phyloP scores from a whole-genome alignment of 163 green algal genomes.

The Prototheca cutis region DNA sequence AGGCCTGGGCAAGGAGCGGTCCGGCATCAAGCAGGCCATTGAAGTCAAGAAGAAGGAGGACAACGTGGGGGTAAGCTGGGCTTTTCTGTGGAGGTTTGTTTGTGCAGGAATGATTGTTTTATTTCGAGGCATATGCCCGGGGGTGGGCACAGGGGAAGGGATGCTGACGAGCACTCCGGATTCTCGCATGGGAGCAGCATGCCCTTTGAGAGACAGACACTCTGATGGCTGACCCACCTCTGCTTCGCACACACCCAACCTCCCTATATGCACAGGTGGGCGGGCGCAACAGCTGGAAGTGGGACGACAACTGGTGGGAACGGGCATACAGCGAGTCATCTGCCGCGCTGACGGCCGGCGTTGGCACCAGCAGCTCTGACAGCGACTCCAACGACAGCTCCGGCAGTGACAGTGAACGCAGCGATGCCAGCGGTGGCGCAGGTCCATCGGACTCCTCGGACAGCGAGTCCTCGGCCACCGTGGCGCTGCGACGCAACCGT shows the following conservation, averaged over 20 bases:
- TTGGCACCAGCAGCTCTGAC: too few relatives aligned
- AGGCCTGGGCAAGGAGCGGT: conserved; percentile 54
- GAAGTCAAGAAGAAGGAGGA: conserved; percentile 81
- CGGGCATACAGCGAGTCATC: conserved; percentile 11
- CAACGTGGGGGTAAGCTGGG: conserved; percentile 39
- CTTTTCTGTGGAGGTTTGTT: too few relatives aligned
- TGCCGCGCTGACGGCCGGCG: neutral
- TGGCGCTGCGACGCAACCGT: conserved; percentile 26
- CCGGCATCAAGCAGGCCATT: conserved; percentile 63
- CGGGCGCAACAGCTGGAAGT: conserved; percentile 38
- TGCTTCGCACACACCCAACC: too few relatives aligned
- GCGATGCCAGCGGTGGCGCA: neutral
- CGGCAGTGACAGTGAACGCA: conserved; percentile 1
- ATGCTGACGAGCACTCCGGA: too few relatives aligned
- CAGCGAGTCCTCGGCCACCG: too few relatives aligned
- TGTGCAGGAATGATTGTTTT: too few relatives aligned
- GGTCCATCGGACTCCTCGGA: conserved; percentile 7
- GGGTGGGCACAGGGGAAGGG: too few relatives aligned
- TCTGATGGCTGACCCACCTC: too few relatives aligned
- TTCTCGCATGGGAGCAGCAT: too few relatives aligned
- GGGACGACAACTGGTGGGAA: conserved; percentile 73
- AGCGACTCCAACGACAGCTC: conserved; percentile 2
- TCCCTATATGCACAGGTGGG: conserved; percentile 57
- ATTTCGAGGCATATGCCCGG: too few relatives aligned
- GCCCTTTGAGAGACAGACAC: too few relatives aligned